These are phyloP conservation scores for Pisolithus thermaeus DNA, from an alignment of 1,284 basidiomycete genomes.

Conservation along the genomic window DNA sequence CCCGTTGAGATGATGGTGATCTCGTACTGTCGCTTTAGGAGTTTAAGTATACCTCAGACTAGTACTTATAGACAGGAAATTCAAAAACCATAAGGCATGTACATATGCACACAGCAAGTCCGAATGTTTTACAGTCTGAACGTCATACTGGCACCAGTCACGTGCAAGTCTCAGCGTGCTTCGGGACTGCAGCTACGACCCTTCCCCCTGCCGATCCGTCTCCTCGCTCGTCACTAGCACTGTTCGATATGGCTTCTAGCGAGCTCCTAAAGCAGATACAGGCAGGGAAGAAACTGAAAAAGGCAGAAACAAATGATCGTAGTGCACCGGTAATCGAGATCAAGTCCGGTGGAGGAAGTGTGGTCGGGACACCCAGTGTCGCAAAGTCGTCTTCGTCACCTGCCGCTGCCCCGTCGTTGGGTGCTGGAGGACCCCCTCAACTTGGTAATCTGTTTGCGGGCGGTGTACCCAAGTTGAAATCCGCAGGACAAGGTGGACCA, in stretches of 20 bases:
- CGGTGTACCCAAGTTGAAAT: conserved; percentile 86
- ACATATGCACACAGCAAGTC: too few relatives aligned
- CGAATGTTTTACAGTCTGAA: too few relatives aligned
- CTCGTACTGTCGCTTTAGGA: too few relatives aligned
- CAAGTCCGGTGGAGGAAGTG: conserved; percentile 35
- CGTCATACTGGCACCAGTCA: too few relatives aligned
- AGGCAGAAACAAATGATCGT: conserved; percentile 76
- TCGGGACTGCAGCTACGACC: not conserved
- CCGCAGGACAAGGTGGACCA: conserved; percentile 54
- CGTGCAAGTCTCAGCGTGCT: too few relatives aligned
- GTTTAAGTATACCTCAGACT: too few relatives aligned
- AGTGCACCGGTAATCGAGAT: conserved; percentile 65
- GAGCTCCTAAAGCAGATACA: conserved; percentile 74
- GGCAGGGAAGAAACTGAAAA: conserved; percentile 75
- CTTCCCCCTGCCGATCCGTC: not conserved
- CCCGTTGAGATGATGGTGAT: too few relatives aligned
- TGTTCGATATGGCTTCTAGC: conserved; percentile 52
- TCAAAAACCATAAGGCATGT: too few relatives aligned
- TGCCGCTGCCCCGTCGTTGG: conserved; percentile 16
- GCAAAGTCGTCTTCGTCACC: conserved; percentile 27
- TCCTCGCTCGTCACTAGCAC: not conserved
- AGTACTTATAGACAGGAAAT: too few relatives aligned
- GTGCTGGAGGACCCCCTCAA: conserved; percentile 61
- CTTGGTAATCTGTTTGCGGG: conserved; percentile 84
- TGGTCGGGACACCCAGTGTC: conserved; percentile 31